Conservation (phyloP, 768 basidiomycete genomes). For the Russula vinacea region DNA sequence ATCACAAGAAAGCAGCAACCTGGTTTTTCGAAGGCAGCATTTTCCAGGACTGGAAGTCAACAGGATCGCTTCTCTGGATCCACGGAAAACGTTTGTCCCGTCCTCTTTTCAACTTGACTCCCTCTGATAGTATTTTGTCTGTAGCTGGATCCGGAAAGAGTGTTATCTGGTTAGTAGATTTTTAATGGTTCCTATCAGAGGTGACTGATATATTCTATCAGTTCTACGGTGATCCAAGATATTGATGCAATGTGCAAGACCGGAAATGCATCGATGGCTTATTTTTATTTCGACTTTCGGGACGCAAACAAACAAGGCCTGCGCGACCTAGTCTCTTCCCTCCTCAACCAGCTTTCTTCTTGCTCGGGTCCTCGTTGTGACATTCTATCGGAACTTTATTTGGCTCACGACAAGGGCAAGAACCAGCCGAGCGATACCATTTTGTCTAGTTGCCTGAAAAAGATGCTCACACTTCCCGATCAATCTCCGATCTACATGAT, state of each 20-base stretch:
- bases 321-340: neutral
- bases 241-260: neutral
- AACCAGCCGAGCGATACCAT: neutral
- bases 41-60: neutral
- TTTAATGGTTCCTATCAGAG: neutral
- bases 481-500: constrained; percentile 1
- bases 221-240: constrained; percentile 7
- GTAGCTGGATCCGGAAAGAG: constrained; percentile 17
- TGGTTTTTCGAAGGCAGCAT: constrained; percentile 3
- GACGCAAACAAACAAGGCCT: neutral
- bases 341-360: constrained; percentile 7
- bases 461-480: constrained; percentile 4
- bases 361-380: neutral
- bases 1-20: neutral
- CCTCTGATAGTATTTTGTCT: neutral
- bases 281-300: constrained; percentile 9
- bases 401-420: neutral
- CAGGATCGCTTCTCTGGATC: constrained; percentile 2
- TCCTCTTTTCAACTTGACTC: too few species aligned
- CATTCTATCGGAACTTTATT: neutral
- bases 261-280: neutral
- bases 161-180: constrained; percentile 1
- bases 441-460: neutral
- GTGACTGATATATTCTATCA: neutral
- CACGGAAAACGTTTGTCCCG: constrained; percentile 9